phyloP scores from a whole-genome alignment of 305 asterid species.

The Fraxinus ornus region DNA sequence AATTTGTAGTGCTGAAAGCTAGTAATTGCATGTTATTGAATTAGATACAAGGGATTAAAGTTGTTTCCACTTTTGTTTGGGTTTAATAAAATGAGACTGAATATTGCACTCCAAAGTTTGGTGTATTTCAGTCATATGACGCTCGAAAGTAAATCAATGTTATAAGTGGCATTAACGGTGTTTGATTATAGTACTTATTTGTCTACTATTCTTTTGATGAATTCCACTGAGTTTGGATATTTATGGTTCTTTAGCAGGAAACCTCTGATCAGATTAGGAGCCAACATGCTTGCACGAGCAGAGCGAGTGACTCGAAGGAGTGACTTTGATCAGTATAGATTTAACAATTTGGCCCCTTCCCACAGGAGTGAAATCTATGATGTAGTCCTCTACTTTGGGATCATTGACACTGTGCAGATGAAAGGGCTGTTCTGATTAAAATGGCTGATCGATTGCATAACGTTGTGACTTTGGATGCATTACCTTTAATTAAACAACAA shows the following conservation, averaged over 20 bases:
- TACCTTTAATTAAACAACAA: constrained; percentile 71
- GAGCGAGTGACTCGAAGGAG: constrained; percentile 79
- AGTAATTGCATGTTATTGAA: background rate
- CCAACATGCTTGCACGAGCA: constrained; percentile 98
- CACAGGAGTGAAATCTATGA: constrained; percentile 61
- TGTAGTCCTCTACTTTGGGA: constrained; percentile 85
- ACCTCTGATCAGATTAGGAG: constrained; percentile 76
- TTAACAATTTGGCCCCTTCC: constrained; percentile 43
- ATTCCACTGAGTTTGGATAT: background rate
- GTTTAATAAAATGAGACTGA: background rate
- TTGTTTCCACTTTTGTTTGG: background rate
- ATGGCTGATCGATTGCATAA: constrained; percentile 94
- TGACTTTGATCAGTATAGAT: constrained; percentile 69
- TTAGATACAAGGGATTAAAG: background rate
- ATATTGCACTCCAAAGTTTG: background rate
- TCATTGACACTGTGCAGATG: constrained; percentile 71
- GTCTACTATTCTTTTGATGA: background rate
- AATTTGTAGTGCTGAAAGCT: background rate
- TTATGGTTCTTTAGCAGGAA: constrained; percentile 44
- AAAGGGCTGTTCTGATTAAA: constrained; percentile 90
- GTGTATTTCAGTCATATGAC: background rate
- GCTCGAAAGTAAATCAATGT: background rate
- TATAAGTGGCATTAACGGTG: background rate
- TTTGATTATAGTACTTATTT: background rate
- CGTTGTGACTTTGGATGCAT: constrained; percentile 74